Evolutionary conservation across 2,329 filamentous ascomycete genomes (phyloP), one percentile per base, ranked within the genome.

Genomic region (Calycina herbarum): DNA sequence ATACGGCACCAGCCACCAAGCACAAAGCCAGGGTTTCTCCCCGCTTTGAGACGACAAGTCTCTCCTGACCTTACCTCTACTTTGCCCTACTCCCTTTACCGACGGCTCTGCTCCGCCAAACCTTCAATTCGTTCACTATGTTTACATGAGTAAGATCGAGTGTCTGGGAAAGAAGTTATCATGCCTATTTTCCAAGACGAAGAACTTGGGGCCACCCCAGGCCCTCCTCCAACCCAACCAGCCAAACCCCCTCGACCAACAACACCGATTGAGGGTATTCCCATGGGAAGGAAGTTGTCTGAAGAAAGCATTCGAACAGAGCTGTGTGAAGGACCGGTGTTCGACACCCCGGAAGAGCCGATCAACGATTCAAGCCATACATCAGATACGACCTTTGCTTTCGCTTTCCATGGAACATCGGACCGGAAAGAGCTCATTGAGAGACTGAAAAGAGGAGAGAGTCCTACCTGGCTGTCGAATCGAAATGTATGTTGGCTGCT

Each of bases 391-490:
- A 59, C 38, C 38, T 70, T 70, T 51, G 58, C 51, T 27, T 72
- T 70, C 59, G 61, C 68, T 33, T 64, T 58, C 45, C 64, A 68
- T 67, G 69, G 63, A 59, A 73, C 67, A 38, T 83, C 82, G 20
- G 88, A 93, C 76, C 85, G 94, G 69, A 87, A 87, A 65, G 90
- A 94, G 77, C 81, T 97, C 72, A 97, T 98, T 65, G 86, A 93
- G 77, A 85, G 89, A 69, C 83, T 97, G 70, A 97, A 97, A 80
- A 87, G 86, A 76, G 88, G 87, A 38, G 88, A 93, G 78, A 90
- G 87, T 73, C 89, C 91, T 45, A 86, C 87, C 4, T 95, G 92
- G 92, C 81, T 89, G 48, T 85, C 87, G 33, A 86, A 83, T 75
- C 83, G 84, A 73, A 83, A 85, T 81, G 89, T 87, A 79, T 63